A percentile compares a stretch with the other conserved stretches of the same genome.
Evolutionary conservation across 768 basidiomycete species (phyloP).

Genomic region (Mycena venus): DNA sequence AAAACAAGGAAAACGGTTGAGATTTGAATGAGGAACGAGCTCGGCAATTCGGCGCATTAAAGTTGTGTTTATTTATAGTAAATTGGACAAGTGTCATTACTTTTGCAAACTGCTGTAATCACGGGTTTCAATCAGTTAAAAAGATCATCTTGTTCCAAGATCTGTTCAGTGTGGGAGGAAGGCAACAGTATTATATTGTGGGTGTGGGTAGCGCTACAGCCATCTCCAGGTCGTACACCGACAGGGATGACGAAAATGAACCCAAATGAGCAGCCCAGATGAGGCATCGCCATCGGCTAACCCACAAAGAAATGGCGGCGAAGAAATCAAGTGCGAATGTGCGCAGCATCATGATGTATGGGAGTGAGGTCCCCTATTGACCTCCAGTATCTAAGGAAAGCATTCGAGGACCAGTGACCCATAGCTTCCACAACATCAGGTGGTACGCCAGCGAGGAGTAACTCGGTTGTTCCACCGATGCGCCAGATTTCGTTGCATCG

Average conservation of each 20-base stretch:
- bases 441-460: conserved; percentile 14
- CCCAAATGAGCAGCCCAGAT: not conserved
- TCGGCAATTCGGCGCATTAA: too few relatives aligned
- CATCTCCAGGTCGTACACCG: not conserved
- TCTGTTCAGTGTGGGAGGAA: not conserved
- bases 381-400: conserved; percentile 43
- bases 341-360: conserved; percentile 40
- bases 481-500: conserved; percentile 30
- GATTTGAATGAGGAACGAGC: too few relatives aligned
- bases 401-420: conserved; percentile 30
- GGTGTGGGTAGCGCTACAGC: not conserved
- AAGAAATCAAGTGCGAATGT: not conserved
- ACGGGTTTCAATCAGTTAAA: too few relatives aligned
- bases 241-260: not conserved
- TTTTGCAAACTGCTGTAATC: too few relatives aligned
- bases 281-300: conserved; percentile 8
- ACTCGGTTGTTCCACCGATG: conserved; percentile 29
- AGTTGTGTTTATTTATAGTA: too few relatives aligned
- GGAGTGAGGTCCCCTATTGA: conserved; percentile 18
- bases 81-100: too few relatives aligned
- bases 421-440: conserved; percentile 19
- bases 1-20: too few relatives aligned
- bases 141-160: not conserved
- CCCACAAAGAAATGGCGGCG: not conserved
- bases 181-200: conserved; percentile 5